Evolutionary conservation across 257 asterid species (phyloP).

Genomic region (Linderniella brevidens): DNA sequence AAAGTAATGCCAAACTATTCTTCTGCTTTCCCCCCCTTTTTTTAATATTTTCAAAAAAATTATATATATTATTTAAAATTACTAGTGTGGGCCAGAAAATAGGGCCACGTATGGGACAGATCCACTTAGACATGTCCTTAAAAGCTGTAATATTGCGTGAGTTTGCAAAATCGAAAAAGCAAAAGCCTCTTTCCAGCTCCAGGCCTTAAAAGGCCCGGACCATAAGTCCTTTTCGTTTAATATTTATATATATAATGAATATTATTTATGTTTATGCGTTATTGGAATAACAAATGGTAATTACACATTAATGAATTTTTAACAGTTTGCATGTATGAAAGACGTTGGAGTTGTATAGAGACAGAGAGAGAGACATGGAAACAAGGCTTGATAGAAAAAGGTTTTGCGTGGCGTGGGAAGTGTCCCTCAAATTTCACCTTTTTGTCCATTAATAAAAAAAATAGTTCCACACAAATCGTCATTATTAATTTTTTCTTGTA

Average conservation of each 20-base stretch:
- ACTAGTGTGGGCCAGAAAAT: not conserved
- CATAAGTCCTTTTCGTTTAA: not conserved
- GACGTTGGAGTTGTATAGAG: not conserved
- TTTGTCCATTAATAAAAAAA: not conserved
- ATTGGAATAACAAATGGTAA: too few relatives aligned
- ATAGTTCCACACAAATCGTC: not conserved
- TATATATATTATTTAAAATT: not conserved
- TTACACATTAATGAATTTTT: too few relatives aligned
- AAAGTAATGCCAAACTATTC: too few relatives aligned
- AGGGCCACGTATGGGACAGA: not conserved
- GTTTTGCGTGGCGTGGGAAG: not conserved
- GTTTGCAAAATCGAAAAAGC: not conserved
- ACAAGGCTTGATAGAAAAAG: too few relatives aligned
- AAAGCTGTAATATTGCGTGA: not conserved
- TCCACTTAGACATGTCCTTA: not conserved
- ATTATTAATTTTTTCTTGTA: not conserved
- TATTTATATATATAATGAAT: too few relatives aligned
- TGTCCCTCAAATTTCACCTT: not conserved
- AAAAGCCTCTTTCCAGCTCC: slow-evolving; percentile 1
- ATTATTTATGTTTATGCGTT: too few relatives aligned
- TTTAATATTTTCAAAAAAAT: too few relatives aligned
- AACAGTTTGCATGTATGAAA: too few relatives aligned
- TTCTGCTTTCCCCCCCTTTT: not conserved
- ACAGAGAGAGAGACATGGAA: too few relatives aligned
- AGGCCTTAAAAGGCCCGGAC: not conserved